Percentiles rank a stretch among this genome's conserved stretches.
phyloP scores from a whole-genome alignment of 768 basidiomycete species.

The Termitomyces heimii region DNA sequence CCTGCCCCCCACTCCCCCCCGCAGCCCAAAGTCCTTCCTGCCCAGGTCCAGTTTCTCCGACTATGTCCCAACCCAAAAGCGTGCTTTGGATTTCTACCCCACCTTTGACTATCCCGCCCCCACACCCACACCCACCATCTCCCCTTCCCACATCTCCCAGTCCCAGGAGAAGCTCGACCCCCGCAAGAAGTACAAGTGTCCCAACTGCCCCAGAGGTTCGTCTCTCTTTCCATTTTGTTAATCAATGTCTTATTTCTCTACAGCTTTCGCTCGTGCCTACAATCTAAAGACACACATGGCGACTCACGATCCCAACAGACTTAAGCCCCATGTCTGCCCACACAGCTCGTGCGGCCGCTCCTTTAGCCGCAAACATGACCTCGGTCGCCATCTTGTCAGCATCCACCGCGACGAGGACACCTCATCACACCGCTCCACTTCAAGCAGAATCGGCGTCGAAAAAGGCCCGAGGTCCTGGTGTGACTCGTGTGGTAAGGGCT shows the following conservation, averaged over 20 bases:
- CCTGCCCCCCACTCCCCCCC: slow-evolving; percentile 52
- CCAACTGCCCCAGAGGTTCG: slow-evolving; percentile 67
- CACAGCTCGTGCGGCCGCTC: slow-evolving; percentile 83
- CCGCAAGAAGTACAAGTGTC: slow-evolving; percentile 76
- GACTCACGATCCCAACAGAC: slow-evolving; percentile 88
- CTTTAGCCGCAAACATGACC: slow-evolving; percentile 92
- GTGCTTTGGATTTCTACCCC: slow-evolving; percentile 40
- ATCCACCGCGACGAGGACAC: slow-evolving; percentile 74
- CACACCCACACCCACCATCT: slow-evolving; percentile 34
- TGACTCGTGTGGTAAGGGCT: slow-evolving; percentile 67
- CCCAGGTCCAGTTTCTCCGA: slow-evolving; percentile 59
- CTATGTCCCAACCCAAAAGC: slow-evolving; percentile 40
- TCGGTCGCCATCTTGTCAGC: slow-evolving; percentile 83
- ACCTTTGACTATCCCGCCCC: slow-evolving; percentile 44
- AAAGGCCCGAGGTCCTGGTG: slow-evolving; percentile 65
- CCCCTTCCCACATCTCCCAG: slow-evolving; percentile 49
- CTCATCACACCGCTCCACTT: slow-evolving; percentile 31
- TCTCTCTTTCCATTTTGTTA: slow-evolving; percentile 1
- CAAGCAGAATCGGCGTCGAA: slow-evolving; percentile 57
- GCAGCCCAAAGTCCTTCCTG: slow-evolving; percentile 33
- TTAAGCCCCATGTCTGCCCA: slow-evolving; percentile 86
- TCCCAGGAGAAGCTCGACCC: slow-evolving; percentile 48
- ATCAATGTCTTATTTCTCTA: slow-evolving; percentile 9
- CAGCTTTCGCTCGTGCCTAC: slow-evolving; percentile 89
- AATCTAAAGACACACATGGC: slow-evolving; percentile 95